phyloP scores from a whole-genome alignment of 2,329 filamentous ascomycete species.

The Xylaria arbuscula region DNA sequence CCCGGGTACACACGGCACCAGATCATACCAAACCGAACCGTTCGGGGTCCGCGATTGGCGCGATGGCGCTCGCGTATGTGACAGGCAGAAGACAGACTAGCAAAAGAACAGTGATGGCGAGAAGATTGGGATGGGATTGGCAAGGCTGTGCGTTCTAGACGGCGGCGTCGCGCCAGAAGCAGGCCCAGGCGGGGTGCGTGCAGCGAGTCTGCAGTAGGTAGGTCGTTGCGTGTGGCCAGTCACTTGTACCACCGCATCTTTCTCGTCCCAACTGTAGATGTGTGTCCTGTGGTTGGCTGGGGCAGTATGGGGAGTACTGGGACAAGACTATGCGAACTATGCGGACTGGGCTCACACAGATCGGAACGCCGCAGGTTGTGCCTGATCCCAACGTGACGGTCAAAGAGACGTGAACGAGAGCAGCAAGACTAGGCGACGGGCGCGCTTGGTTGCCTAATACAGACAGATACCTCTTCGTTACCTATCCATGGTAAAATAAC shows the following conservation, averaged over 20 bases:
- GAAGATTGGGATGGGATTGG: constrained; percentile 20
- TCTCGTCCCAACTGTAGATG: not conserved
- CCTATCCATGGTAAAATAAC: not conserved
- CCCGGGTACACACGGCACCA: constrained; percentile 43
- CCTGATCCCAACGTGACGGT: constrained; percentile 14
- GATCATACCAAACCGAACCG: not conserved
- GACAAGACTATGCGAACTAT: not conserved
- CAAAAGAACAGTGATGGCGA: not conserved
- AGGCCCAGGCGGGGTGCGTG: constrained; percentile 30
- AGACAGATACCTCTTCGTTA: constrained; percentile 5
- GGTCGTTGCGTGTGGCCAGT: constrained; percentile 13
- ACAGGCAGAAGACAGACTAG: not conserved
- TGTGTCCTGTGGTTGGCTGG: constrained; percentile 21
- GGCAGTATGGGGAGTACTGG: no score
- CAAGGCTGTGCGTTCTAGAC: constrained; percentile 36
- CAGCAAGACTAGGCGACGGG: constrained; percentile 4
- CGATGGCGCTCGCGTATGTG: not conserved
- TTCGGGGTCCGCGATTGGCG: constrained; percentile 6
- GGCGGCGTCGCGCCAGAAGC: not conserved
- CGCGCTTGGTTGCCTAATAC: not conserved
- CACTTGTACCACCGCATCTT: constrained; percentile 17
- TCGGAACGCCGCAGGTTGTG: constrained; percentile 30
- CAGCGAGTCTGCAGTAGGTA: constrained; percentile 35
- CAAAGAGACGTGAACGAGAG: constrained; percentile 1
- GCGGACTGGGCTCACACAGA: constrained; percentile 11